Conservation (phyloP, 352 stramenopile genomes). For the Globisporangium perplexum region DNA sequence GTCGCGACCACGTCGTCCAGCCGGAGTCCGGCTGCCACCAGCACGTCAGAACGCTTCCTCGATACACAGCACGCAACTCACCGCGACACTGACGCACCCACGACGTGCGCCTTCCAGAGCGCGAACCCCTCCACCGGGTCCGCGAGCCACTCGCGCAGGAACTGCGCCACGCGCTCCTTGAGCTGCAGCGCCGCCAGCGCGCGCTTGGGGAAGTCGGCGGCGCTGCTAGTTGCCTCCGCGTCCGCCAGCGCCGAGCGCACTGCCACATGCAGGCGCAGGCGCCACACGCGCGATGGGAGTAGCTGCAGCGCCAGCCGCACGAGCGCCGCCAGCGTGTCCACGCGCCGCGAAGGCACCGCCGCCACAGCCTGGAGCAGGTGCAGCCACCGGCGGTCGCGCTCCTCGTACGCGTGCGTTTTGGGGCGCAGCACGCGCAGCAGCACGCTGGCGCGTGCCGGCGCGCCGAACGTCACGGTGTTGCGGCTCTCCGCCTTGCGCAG, state of each 20-base stretch:
- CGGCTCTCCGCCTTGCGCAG: conserved; percentile 47
- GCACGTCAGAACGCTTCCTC: background rate
- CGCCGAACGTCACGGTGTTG: conserved; percentile 49
- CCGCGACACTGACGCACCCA: conserved; percentile 25
- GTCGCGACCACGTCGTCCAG: conserved; percentile 67
- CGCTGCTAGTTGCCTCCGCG: conserved; percentile 9
- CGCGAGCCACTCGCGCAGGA: conserved; percentile 63
- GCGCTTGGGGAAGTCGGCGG: conserved; percentile 18
- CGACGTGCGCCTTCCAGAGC: conserved; percentile 60
- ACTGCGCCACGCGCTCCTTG: conserved; percentile 64
- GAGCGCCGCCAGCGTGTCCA: conserved; percentile 41
- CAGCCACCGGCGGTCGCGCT: conserved; percentile 63
- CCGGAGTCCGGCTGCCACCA: conserved; percentile 21
- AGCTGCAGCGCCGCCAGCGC: conserved; percentile 47
- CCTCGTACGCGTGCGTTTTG: conserved; percentile 41
- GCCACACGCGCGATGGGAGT: conserved; percentile 24
- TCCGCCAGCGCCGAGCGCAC: conserved; percentile 27
- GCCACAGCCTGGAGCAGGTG: conserved; percentile 61
- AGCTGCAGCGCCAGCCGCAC: conserved; percentile 47
- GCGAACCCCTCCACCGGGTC: conserved; percentile 68
- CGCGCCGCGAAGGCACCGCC: conserved; percentile 52
- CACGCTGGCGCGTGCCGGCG: conserved; percentile 43
- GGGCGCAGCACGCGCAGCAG: conserved; percentile 49
- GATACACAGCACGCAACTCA: too few relatives aligned
- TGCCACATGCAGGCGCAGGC: conserved; percentile 18